phyloP scores from a whole-genome alignment of 1,284 basidiomycete species.

The Ceratobasidium sp. region DNA sequence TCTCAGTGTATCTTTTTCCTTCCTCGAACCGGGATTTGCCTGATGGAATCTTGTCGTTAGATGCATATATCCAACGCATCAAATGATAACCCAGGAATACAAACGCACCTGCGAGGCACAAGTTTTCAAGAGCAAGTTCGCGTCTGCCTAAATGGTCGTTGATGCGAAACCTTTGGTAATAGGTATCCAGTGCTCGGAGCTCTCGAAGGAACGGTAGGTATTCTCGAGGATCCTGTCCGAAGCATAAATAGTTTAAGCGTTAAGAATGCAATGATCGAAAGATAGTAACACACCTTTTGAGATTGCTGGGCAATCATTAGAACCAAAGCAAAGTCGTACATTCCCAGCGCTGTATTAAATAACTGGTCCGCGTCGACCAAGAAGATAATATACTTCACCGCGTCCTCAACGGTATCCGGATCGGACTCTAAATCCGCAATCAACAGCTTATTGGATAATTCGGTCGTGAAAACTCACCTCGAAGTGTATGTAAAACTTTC shows the following conservation, averaged over 20 bases:
- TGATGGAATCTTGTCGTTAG: too few species aligned
- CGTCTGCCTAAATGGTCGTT: constrained; percentile 85
- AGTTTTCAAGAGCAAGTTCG: constrained; percentile 80
- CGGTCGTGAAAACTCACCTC: constrained; percentile 63
- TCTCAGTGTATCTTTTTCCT: constrained; percentile 81
- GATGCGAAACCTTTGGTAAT: constrained; percentile 90
- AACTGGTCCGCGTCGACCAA: constrained; percentile 92
- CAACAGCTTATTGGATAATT: constrained; percentile 24
- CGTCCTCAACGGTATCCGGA: constrained; percentile 87
- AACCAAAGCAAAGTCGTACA: constrained; percentile 98
- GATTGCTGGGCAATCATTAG: constrained; percentile 97
- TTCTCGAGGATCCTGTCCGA: constrained; percentile 95
- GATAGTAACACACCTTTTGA: constrained; percentile 74
- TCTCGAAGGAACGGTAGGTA: constrained; percentile 97
- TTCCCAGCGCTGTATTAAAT: constrained; percentile 95
- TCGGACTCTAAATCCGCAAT: constrained; percentile 65
- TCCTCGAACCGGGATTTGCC: constrained; percentile 74
- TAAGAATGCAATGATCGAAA: not conserved
- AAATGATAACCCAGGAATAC: too few species aligned
- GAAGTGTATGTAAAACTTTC: constrained; percentile 66
- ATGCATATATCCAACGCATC: too few species aligned
- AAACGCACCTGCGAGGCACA: constrained; percentile 74
- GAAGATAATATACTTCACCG: constrained; percentile 99
- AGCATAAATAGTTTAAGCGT: not conserved
- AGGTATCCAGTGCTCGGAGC: constrained; percentile 79